Conservation (phyloP, 139 green algal species). For the Closterium sp. region DNA sequence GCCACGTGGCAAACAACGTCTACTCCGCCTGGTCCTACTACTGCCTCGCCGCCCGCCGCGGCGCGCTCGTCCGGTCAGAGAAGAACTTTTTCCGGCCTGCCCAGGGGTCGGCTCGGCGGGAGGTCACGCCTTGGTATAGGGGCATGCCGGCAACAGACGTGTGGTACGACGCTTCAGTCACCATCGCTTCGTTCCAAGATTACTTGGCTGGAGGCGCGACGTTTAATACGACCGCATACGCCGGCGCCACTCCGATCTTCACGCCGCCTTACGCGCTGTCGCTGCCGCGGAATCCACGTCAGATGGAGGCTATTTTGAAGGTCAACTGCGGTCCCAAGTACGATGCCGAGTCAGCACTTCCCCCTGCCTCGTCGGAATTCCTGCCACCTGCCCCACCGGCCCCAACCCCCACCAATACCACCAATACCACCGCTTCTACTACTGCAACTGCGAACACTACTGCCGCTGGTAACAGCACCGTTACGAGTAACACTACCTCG, state of each 20-base stretch:
- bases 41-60: slow-evolving; percentile 5
- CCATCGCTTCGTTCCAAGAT: background rate
- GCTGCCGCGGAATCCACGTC: no score
- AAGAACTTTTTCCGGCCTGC: background rate
- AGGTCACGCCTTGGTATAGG: background rate
- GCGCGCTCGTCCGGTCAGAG: background rate
- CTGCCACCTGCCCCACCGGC: no score
- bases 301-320: no score
- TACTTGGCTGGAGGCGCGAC: background rate
- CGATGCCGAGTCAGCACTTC: no score
- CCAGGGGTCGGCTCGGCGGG: background rate
- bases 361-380: no score
- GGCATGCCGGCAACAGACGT: background rate
- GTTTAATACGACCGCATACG: background rate
- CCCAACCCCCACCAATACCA: no score
- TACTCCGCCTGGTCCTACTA: slow-evolving; percentile 12
- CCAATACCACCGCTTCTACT: no score
- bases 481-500: background rate
- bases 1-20: slow-evolving; percentile 13
- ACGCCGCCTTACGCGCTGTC: no score
- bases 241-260: no score
- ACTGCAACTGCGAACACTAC: no score
- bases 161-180: background rate
- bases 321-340: no score
- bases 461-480: no score